These are phyloP conservation scores for Cicer cuneatum DNA, from an alignment of 306 rosid genomes.

Conservation along the genomic window DNA sequence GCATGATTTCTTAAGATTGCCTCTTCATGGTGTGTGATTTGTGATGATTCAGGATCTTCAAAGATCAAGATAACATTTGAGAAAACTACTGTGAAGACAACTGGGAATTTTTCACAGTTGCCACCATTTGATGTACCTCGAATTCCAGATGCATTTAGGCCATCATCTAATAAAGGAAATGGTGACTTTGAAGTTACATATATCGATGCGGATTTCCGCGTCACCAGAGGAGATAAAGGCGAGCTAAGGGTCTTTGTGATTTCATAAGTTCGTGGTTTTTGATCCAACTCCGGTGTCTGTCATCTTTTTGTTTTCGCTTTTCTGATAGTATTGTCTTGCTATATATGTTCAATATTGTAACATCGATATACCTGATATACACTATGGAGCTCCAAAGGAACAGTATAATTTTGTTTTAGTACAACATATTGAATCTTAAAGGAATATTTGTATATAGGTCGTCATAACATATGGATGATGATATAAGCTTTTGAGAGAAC, in stretches of 20 bases:
- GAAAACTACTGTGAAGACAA: constrained; percentile 81
- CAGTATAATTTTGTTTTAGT: constrained; percentile 19
- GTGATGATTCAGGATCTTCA: constrained; percentile 62
- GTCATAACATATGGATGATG: constrained; percentile 3
- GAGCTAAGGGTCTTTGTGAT: constrained; percentile 94
- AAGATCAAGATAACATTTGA: constrained; percentile 74
- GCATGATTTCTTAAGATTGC: constrained; percentile 10
- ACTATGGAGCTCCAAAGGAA: constrained; percentile 28
- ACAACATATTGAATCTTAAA: constrained; percentile 36
- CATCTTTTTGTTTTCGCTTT: background rate
- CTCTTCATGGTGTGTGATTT: constrained; percentile 8
- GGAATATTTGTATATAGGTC: constrained; percentile 40
- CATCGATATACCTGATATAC: constrained; percentile 30
- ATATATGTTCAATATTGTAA: constrained; percentile 32
- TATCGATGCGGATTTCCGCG: constrained; percentile 67
- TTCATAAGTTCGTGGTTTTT: constrained; percentile 51
- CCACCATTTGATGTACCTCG: constrained; percentile 85
- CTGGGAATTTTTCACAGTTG: constrained; percentile 82
- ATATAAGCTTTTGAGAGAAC: constrained; percentile 10
- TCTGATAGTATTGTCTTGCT: constrained; percentile 3
- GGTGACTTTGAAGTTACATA: constrained; percentile 93
- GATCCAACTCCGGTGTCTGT: background rate
- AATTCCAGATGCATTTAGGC: constrained; percentile 83
- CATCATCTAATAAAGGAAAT: constrained; percentile 67
- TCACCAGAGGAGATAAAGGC: constrained; percentile 89